phyloP scores from a whole-genome alignment of 306 rosid species.

The Fragaria iinumae region DNA sequence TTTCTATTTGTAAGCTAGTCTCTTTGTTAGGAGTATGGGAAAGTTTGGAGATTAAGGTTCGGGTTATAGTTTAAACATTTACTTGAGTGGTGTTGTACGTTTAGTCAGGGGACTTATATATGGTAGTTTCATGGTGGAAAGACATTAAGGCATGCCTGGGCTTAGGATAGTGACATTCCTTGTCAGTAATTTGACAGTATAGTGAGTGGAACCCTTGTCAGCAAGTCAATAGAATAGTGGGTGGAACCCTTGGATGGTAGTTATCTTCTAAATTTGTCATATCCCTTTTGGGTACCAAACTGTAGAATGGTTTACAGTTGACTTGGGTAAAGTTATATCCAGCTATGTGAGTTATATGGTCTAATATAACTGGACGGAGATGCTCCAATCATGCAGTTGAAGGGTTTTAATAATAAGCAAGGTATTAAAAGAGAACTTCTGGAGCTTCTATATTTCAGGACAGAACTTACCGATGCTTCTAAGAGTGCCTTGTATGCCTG shows the following conservation, averaged over 20 bases:
- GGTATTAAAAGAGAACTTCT: not conserved
- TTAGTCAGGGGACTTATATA: not conserved
- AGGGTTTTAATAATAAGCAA: not conserved
- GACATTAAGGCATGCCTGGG: not conserved
- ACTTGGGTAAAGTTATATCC: not conserved
- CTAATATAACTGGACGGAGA: not conserved
- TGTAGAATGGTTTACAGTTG: not conserved
- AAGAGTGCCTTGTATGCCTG: not conserved
- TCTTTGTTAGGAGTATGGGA: not conserved
- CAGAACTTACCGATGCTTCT: not conserved
- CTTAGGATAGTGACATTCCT: not conserved
- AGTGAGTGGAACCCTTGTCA: not conserved
- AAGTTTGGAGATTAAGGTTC: not conserved
- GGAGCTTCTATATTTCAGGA: not conserved
- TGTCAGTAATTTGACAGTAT: not conserved
- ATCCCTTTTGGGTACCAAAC: not conserved
- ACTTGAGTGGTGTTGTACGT: not conserved
- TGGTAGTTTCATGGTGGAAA: not conserved
- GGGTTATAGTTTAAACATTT: not conserved
- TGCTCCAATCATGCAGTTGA: not conserved
- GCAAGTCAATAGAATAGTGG: not conserved
- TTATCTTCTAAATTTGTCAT: not conserved
- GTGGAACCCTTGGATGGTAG: not conserved
- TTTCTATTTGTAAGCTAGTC: not conserved
- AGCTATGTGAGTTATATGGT: not conserved